Evolutionary conservation across 2,329 filamentous ascomycete genomes (phyloP).

Genomic region (Talaromyces piceae): DNA sequence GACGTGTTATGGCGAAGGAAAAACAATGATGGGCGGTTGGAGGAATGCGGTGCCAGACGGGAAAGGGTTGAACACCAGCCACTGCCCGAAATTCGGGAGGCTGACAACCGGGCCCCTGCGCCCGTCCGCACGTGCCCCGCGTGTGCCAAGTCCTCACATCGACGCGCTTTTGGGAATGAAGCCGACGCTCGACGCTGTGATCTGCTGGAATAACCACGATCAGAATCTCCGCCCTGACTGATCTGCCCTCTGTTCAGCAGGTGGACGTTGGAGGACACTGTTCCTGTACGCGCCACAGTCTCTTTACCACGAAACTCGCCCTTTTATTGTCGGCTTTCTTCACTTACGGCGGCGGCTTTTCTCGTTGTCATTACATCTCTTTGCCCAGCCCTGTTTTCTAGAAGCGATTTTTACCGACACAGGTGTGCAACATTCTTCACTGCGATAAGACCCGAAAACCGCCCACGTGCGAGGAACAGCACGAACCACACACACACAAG

Average conservation of each 20-base stretch:
- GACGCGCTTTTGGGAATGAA: not conserved
- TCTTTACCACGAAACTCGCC: too few relatives aligned
- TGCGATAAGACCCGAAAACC: not conserved
- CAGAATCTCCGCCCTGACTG: too few relatives aligned
- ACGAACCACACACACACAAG: not conserved
- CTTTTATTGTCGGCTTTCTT: too few relatives aligned
- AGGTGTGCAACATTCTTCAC: not conserved
- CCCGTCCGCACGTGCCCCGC: not conserved
- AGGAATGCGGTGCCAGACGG: not conserved
- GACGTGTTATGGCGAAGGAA: not conserved
- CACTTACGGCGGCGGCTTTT: too few relatives aligned
- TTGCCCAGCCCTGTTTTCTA: not conserved
- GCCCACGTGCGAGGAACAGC: not conserved
- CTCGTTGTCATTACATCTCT: not conserved
- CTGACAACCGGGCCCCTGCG: constrained; percentile 1
- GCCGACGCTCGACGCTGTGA: too few relatives aligned
- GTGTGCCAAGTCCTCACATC: not conserved
- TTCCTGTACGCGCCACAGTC: too few relatives aligned
- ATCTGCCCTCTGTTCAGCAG: too few relatives aligned
- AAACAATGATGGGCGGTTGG: constrained; percentile 2
- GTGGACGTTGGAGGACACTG: too few relatives aligned
- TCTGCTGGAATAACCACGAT: not conserved
- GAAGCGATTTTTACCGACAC: not conserved
- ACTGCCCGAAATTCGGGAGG: constrained; percentile 11
- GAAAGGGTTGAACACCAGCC: constrained; percentile 7